Percentiles rank a stretch among this genome's conserved stretches.
phyloP scores from a whole-genome alignment of 768 basidiomycete species.

The Panus rudis region DNA sequence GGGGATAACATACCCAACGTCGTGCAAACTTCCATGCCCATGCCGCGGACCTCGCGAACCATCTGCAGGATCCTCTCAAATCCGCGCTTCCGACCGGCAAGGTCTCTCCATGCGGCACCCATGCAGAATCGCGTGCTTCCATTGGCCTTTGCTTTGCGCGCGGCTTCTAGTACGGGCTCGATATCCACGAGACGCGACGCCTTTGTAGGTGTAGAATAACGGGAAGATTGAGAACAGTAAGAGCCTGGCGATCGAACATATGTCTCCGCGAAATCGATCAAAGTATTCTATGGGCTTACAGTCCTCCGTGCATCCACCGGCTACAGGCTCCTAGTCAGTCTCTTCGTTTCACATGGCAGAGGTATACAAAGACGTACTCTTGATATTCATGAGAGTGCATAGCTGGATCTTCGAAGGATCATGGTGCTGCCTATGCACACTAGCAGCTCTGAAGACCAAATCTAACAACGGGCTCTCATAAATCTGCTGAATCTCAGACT shows the following conservation, averaged over 20 bases:
- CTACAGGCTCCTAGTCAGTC: constrained; percentile 32
- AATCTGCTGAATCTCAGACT: constrained; percentile 74
- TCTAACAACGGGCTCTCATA: constrained; percentile 85
- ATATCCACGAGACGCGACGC: constrained; percentile 84
- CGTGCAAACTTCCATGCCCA: constrained; percentile 99
- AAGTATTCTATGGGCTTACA: constrained; percentile 43
- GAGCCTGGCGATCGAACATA: constrained; percentile 49
- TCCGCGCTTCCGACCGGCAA: constrained; percentile 86
- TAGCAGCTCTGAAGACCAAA: constrained; percentile 80
- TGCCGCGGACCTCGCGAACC: constrained; percentile 84
- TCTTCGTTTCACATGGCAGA: constrained; percentile 10
- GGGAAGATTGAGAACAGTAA: constrained; percentile 97
- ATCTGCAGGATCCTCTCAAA: constrained; percentile 91
- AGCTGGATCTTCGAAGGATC: constrained; percentile 89
- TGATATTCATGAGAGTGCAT: constrained; percentile 98
- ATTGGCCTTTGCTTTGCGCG: constrained; percentile 89
- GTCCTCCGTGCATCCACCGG: constrained; percentile 93
- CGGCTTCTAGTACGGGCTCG: constrained; percentile 89
- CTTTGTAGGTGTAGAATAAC: constrained; percentile 81
- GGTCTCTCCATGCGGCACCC: constrained; percentile 97
- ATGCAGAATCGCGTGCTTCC: constrained; percentile 98
- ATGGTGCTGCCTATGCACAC: constrained; percentile 79
- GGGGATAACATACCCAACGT: constrained; percentile 96
- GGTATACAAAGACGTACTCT: constrained; percentile 54
- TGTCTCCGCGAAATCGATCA: constrained; percentile 4